phyloP scores from a whole-genome alignment of 2,329 filamentous ascomycete species.

The Polychaeton citri region DNA sequence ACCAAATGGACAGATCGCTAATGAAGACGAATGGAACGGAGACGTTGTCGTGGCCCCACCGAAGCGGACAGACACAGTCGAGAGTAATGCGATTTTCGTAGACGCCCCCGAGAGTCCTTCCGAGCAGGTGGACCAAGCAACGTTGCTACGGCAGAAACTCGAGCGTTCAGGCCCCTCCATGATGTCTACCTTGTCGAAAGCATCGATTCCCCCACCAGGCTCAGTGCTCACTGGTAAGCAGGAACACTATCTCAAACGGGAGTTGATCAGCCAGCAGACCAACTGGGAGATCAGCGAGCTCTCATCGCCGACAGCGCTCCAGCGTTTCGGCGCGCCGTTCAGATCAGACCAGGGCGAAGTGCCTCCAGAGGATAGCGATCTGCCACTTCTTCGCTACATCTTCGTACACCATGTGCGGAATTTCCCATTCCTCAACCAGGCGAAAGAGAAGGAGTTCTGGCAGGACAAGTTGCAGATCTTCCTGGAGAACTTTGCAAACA shows the following conservation, averaged over 20 bases:
- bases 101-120: slow-evolving; percentile 14
- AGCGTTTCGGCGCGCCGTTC: slow-evolving; percentile 91
- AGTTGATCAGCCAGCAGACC: slow-evolving; percentile 83
- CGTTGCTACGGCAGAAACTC: slow-evolving; percentile 8
- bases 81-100: slow-evolving; percentile 14
- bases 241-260: slow-evolving; percentile 96
- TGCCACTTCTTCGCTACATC: slow-evolving; percentile 88
- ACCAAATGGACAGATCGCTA: neutral
- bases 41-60: slow-evolving; percentile 1
- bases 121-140: slow-evolving; percentile 2
- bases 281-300: slow-evolving; percentile 83
- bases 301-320: slow-evolving; percentile 85
- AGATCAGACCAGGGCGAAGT: slow-evolving; percentile 86
- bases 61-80: slow-evolving; percentile 14
- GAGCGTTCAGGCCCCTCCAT: slow-evolving; percentile 12
- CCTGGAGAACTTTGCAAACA: slow-evolving; percentile 90
- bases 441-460: slow-evolving; percentile 98
- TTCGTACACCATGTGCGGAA: slow-evolving; percentile 97
- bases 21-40: neutral
- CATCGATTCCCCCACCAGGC: slow-evolving; percentile 38
- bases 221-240: slow-evolving; percentile 81
- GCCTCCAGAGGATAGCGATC: slow-evolving; percentile 80
- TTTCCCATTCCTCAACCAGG: slow-evolving; percentile 94
- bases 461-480: slow-evolving; percentile 96
- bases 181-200: slow-evolving; percentile 20